These are phyloP conservation scores for Geotrichum australiense DNA, from an alignment of 1,139 yeast genomes.

Conservation along the genomic window DNA sequence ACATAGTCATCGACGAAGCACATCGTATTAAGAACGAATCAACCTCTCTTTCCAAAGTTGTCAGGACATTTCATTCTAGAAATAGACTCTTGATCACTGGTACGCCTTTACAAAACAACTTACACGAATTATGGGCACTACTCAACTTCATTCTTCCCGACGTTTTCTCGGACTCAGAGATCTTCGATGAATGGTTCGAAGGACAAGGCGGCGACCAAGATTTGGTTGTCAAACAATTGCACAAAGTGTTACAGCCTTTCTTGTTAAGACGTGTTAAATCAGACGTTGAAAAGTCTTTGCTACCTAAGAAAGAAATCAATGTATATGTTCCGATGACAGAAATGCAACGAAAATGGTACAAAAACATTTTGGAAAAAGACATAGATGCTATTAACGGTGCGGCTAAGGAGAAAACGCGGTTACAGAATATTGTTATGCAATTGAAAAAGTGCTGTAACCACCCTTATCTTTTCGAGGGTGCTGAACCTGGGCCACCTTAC, in stretches of 20 bases:
- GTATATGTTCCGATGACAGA: constrained; percentile 90
- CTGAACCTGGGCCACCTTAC: constrained; percentile 98
- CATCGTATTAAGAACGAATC: constrained; percentile 95
- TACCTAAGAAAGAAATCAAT: constrained; percentile 87
- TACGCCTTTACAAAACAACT: constrained; percentile 88
- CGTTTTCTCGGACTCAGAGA: constrained; percentile 84
- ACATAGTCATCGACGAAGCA: constrained; percentile 91
- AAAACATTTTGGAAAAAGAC: constrained; percentile 80
- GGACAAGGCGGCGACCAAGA: constrained; percentile 52
- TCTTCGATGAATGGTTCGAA: constrained; percentile 86
- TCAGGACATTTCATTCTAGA: constrained; percentile 76
- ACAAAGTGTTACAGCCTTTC: constrained; percentile 80
- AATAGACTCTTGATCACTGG: constrained; percentile 88
- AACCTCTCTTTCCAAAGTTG: constrained; percentile 80
- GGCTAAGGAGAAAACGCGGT: constrained; percentile 78
- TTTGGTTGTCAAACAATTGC: constrained; percentile 73
- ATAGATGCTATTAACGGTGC: constrained; percentile 95
- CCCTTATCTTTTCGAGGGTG: constrained; percentile 95
- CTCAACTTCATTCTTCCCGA: constrained; percentile 87
- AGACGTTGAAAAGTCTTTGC: constrained; percentile 84
- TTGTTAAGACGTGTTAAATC: constrained; percentile 81
- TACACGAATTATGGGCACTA: constrained; percentile 94
- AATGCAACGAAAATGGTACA: constrained; percentile 92
- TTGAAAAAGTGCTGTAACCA: constrained; percentile 94
- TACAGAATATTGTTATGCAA: constrained; percentile 93